Evolutionary conservation across 306 rosid genomes (phyloP).

Genomic region (Albizia julibrissin): DNA sequence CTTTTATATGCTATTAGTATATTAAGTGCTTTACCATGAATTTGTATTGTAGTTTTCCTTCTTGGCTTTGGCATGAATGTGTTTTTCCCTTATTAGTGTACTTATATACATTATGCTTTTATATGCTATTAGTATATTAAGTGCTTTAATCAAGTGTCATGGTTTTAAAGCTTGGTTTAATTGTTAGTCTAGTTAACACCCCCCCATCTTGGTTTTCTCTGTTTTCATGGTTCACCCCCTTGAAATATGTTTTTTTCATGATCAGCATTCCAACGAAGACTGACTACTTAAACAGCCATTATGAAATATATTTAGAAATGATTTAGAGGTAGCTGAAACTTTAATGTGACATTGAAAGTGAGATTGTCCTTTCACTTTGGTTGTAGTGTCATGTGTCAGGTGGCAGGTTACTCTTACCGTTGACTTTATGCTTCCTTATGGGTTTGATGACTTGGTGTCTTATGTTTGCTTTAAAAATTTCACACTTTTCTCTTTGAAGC

Average conservation of each 20-base stretch:
- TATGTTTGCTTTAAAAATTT: not conserved
- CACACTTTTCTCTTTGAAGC: not conserved
- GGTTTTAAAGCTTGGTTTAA: not conserved
- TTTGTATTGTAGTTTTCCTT: slow-evolving; percentile 10
- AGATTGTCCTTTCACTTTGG: slow-evolving; percentile 17
- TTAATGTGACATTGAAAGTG: slow-evolving; percentile 5
- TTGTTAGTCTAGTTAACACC: slow-evolving; percentile 15
- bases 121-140: not conserved
- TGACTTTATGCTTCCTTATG: not conserved
- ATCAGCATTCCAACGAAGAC: not conserved
- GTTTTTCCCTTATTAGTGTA: slow-evolving; percentile 13
- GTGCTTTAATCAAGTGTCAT: slow-evolving; percentile 9
- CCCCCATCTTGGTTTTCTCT: not conserved
- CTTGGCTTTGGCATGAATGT: slow-evolving; percentile 15
- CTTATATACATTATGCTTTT: slow-evolving; percentile 2
- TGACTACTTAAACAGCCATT: not conserved
- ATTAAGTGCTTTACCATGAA: not conserved
- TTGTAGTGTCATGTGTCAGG: slow-evolving; percentile 4
- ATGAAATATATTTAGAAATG: slow-evolving; percentile 2
- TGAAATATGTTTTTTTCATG: slow-evolving; percentile 27
- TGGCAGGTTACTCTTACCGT: slow-evolving; percentile 7
- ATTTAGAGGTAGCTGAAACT: slow-evolving; percentile 18
- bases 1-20: not conserved
- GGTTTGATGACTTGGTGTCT: not conserved
- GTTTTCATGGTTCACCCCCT: slow-evolving; percentile 19